Evolutionary conservation across 2,329 filamentous ascomycete genomes (phyloP).

Genomic region (Xylariales sp.): DNA sequence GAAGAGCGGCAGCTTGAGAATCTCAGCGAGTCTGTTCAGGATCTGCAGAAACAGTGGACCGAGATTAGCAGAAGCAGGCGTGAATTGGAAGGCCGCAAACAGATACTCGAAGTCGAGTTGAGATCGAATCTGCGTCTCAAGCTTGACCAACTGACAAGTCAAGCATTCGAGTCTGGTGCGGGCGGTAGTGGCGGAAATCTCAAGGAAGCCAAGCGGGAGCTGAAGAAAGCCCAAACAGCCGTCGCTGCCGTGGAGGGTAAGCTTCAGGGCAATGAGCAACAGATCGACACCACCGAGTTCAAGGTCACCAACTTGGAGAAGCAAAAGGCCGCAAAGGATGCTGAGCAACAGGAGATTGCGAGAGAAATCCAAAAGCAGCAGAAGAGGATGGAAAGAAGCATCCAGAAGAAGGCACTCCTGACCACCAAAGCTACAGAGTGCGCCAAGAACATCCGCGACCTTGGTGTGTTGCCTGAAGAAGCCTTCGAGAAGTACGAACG

Average conservation of each 20-base stretch:
- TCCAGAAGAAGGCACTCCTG: slow-evolving; percentile 79
- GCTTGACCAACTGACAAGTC: slow-evolving; percentile 77
- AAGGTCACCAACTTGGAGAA: slow-evolving; percentile 32
- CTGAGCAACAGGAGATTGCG: slow-evolving; percentile 70
- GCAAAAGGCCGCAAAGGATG: slow-evolving; percentile 59
- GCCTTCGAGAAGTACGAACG: slow-evolving; percentile 88
- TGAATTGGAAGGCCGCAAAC: slow-evolving; percentile 75
- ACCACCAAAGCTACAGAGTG: slow-evolving; percentile 75
- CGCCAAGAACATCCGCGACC: slow-evolving; percentile 81
- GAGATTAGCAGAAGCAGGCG: slow-evolving; percentile 68
- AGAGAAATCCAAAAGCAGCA: slow-evolving; percentile 78
- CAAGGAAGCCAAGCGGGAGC: slow-evolving; percentile 73
- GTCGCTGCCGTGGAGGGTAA: slow-evolving; percentile 63
- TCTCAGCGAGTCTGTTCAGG: slow-evolving; percentile 64
- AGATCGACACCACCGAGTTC: slow-evolving; percentile 54
- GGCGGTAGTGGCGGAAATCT: slow-evolving; percentile 63
- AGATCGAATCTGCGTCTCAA: slow-evolving; percentile 84
- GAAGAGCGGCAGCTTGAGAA: slow-evolving; percentile 78
- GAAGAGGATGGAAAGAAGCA: slow-evolving; percentile 85
- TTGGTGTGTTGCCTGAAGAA: slow-evolving; percentile 90
- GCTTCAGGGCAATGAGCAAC: slow-evolving; percentile 68
- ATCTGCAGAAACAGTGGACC: slow-evolving; percentile 71
- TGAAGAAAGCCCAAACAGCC: slow-evolving; percentile 69
- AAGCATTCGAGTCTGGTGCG: slow-evolving; percentile 63
- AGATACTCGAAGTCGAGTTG: slow-evolving; percentile 78